A percentile compares a stretch with the other conserved stretches of the same genome.
phyloP scores from a whole-genome alignment of 1,139 yeast species.

The Candida albicans region DNA sequence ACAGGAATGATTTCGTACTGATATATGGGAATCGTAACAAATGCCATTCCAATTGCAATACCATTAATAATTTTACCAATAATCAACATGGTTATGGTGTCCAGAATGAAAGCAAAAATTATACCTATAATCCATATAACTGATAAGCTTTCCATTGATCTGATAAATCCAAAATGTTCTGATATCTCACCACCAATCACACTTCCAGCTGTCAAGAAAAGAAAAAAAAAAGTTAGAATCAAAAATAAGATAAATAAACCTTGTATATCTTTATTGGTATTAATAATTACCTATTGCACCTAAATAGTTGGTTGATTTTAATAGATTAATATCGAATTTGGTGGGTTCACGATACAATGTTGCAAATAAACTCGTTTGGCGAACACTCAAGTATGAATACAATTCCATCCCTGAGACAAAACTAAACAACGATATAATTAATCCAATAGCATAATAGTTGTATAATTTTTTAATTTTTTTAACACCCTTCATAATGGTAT shows the following conservation, averaged over 20 bases:
- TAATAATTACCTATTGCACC: conserved; percentile 33
- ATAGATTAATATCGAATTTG: conserved; percentile 26
- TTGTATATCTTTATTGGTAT: not conserved
- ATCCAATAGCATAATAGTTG: conserved; percentile 15
- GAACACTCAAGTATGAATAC: conserved; percentile 26
- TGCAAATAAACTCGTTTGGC: conserved; percentile 23
- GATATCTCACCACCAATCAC: conserved; percentile 32
- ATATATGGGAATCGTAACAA: conserved; percentile 34
- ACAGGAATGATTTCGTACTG: conserved; percentile 30
- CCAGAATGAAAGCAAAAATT: conserved; percentile 25
- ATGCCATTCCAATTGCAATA: conserved; percentile 30
- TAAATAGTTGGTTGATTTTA: conserved; percentile 29
- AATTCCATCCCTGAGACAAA: conserved; percentile 34
- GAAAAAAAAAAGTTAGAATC: conserved; percentile 3
- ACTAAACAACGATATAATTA: conserved; percentile 23
- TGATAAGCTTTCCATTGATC: conserved; percentile 26
- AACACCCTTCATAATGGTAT: conserved; percentile 4
- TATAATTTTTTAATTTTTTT: conserved; percentile 11
- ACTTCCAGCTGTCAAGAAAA: conserved; percentile 27
- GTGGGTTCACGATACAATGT: conserved; percentile 24
- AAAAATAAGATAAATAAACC: not conserved
- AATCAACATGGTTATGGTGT: conserved; percentile 25
- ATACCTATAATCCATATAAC: conserved; percentile 32
- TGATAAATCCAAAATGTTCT: conserved; percentile 30
- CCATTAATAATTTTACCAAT: conserved; percentile 34